These are phyloP conservation scores for Dothideomycetes sp. DNA, from an alignment of 2,329 filamentous ascomycete species.

Conservation along the genomic window DNA sequence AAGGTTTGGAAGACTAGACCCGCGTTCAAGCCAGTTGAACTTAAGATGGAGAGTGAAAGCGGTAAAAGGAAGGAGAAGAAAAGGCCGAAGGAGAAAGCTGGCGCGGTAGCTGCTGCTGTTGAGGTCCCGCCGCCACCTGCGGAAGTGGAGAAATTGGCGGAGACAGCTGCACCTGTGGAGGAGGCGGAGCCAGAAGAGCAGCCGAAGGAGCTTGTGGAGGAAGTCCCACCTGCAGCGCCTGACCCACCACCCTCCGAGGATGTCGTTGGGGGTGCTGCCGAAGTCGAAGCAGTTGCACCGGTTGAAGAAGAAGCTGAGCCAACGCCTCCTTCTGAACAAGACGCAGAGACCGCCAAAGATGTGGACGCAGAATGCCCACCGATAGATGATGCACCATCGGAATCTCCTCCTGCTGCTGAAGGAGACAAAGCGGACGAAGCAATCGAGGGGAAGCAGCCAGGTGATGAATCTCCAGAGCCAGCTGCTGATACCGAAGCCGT, in stretches of 20 bases:
- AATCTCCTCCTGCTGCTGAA: neutral
- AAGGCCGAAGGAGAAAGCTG: neutral
- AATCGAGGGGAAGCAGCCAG: too few relatives aligned
- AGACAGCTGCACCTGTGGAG: too few relatives aligned
- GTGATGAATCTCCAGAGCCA: too few relatives aligned
- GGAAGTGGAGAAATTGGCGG: too few relatives aligned
- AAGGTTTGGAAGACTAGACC: neutral
- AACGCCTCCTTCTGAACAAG: too few relatives aligned
- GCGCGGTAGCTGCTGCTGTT: neutral
- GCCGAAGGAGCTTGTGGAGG: neutral
- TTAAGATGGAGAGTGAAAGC: neutral
- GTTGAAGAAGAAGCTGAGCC: neutral
- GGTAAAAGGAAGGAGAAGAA: neutral
- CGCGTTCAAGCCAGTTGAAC: neutral
- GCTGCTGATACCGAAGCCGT: too few relatives aligned
- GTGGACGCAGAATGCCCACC: neutral
- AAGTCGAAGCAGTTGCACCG: neutral
- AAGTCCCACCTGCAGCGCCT: neutral
- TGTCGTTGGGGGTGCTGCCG: neutral
- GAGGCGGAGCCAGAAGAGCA: neutral
- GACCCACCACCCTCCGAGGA: neutral
- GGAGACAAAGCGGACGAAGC: neutral
- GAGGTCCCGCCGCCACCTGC: neutral
- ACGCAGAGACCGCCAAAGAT: too few relatives aligned
- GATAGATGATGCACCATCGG: neutral